Conservation (phyloP, 495 filamentous ascomycete species). For the Daldinia vernicosa region DNA sequence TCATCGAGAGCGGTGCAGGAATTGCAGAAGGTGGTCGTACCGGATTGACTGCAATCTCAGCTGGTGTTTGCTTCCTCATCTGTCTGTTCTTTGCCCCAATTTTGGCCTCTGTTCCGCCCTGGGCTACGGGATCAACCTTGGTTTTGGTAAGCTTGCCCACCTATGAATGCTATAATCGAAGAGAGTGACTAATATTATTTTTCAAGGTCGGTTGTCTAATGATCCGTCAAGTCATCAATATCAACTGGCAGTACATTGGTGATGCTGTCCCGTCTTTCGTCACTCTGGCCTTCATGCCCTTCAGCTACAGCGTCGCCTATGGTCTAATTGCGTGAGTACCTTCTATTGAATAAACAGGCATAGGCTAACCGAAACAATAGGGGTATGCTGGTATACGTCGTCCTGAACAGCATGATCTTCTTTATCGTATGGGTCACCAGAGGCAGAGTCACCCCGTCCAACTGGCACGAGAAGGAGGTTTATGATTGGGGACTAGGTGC, state of each 20-base stretch:
- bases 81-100: constrained; percentile 85
- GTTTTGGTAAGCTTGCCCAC: constrained; percentile 65
- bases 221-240: constrained; percentile 63
- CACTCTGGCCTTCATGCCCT: constrained; percentile 81
- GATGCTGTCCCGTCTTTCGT: constrained; percentile 84
- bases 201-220: constrained; percentile 63
- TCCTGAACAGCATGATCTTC: constrained; percentile 72
- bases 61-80: constrained; percentile 79
- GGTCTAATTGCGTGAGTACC: constrained; percentile 72
- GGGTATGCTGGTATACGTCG: constrained; percentile 76
- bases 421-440: constrained; percentile 59
- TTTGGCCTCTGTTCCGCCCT: constrained; percentile 83
- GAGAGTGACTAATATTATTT: constrained; percentile 19
- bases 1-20: constrained; percentile 83
- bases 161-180: neutral
- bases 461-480: constrained; percentile 76
- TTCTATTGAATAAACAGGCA: neutral
- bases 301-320: constrained; percentile 83
- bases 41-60: constrained; percentile 76
- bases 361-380: constrained; percentile 44
- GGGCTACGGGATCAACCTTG: constrained; percentile 83
- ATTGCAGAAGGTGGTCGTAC: constrained; percentile 84
- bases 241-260: constrained; percentile 65
- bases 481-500: constrained; percentile 70
- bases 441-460: constrained; percentile 70